Evolutionary conservation across 495 filamentous ascomycete species (phyloP), one percentile per base, ranked within the genome.

Genomic region (Parathielavia hyrcaniae): DNA sequence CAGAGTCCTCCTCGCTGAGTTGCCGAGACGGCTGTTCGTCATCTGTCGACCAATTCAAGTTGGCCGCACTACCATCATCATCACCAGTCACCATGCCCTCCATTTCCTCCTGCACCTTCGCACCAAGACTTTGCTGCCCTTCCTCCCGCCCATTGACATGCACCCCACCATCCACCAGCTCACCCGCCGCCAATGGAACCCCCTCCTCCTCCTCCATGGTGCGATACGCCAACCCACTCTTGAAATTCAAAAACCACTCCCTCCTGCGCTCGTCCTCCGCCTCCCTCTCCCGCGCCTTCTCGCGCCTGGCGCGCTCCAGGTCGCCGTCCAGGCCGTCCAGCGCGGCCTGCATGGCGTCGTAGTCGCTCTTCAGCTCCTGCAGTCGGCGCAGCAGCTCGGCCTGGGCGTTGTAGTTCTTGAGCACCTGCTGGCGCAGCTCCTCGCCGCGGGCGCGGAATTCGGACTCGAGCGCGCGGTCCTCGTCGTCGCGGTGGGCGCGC

Each of bases 381-480:
- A 61, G 45, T 20, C 40, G 54, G n/a, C 44, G 22, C 51, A 61
- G 32, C 20, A 64, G 41, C 14, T 47, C 50, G 7, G 9, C 12
- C 19, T 59, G 63, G 22, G 49, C 57, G 13, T 47, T n/a, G 20
- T 59, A 51, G 12, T 49, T 50, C 7, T 39, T 44, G 30, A 66
- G 12, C 19, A 63, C 32, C 20, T 41, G 22, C 19, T 17, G 23
- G 11, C 50, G 20, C 14, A 46, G 23, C 11, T 36, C 32, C 26
- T 59, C 54, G 38, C 16, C 4, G 3, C 55, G 11, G 12, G 49
- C 46, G 23, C n/a, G 26, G 39, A 41, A 39, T 9, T 38, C 26
- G 7, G 34, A 49, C 12, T 62, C 40, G 12, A 66, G 52, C 3
- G 22, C 34, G 11, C 30, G 16, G 23, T 69, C 68, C 49, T 71